Evolutionary conservation across 2,329 filamentous ascomycete genomes (phyloP).

Genomic region (Calycina marina): DNA sequence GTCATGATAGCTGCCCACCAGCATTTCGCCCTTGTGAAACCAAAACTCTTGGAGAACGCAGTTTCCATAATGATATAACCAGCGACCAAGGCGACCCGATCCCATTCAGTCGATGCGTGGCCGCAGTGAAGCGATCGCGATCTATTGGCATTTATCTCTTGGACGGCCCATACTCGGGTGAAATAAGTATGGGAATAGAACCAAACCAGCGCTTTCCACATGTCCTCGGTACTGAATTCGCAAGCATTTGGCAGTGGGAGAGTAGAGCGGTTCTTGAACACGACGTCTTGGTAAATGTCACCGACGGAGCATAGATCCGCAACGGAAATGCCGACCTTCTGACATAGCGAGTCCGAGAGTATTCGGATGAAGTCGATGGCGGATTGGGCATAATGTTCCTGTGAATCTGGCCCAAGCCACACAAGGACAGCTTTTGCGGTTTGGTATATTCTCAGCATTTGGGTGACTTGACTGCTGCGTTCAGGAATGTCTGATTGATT

Average conservation of each 20-base stretch:
- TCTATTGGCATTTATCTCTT: constrained; percentile 15
- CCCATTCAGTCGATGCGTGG: too few species aligned
- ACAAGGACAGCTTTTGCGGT: constrained; percentile 16
- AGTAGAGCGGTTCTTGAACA: constrained; percentile 7
- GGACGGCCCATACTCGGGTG: constrained; percentile 14
- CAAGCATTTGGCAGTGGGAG: constrained; percentile 14
- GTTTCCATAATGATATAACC: constrained; percentile 18
- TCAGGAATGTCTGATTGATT: constrained; percentile 17
- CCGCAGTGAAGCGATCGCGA: too few species aligned
- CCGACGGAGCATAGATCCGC: constrained; percentile 4
- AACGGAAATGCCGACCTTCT: constrained; percentile 5
- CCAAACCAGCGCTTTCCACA: constrained; percentile 15
- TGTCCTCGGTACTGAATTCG: constrained; percentile 12
- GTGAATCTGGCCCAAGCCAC: constrained; percentile 13
- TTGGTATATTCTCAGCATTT: constrained; percentile 20
- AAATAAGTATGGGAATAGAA: constrained; percentile 15
- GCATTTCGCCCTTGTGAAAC: constrained; percentile 15
- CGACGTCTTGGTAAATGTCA: constrained; percentile 9
- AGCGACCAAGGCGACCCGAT: too few species aligned
- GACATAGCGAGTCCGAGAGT: constrained; percentile 6
- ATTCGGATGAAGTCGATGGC: constrained; percentile 4
- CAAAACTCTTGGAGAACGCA: constrained; percentile 15
- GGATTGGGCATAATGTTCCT: constrained; percentile 3
- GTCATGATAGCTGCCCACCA: constrained; percentile 18
- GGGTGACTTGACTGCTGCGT: constrained; percentile 14